Evolutionary conservation across 2,329 filamentous ascomycete genomes (phyloP).

Genomic region (Coniella lustricola): DNA sequence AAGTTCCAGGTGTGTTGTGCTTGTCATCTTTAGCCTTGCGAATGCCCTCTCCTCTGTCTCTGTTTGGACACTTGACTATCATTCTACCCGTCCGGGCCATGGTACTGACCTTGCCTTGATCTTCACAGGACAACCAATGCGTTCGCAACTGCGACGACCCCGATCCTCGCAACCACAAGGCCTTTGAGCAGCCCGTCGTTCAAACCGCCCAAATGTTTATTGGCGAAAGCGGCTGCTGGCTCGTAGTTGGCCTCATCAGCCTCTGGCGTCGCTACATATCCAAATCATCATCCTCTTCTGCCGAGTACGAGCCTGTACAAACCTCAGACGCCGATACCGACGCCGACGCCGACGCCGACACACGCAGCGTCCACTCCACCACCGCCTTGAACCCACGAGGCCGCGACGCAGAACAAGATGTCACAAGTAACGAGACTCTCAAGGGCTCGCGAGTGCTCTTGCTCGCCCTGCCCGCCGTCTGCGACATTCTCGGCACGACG

Average conservation of each 20-base stretch:
- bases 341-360: conserved; percentile 37
- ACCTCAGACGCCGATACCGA: conserved; percentile 40
- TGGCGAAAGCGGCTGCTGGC: conserved; percentile 92
- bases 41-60: neutral
- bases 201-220: conserved; percentile 98
- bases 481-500: conserved; percentile 91
- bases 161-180: conserved; percentile 56
- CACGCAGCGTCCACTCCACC: conserved; percentile 36
- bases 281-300: conserved; percentile 32
- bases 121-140: conserved; percentile 82
- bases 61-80: too few species aligned
- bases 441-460: conserved; percentile 65
- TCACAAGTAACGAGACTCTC: conserved; percentile 46
- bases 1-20: conserved; percentile 73
- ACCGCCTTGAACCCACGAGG: conserved; percentile 34
- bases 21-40: neutral
- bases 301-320: conserved; percentile 61
- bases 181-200: conserved; percentile 91
- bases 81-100: neutral
- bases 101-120: conserved; percentile 17
- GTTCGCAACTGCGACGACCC: conserved; percentile 76
- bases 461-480: conserved; percentile 79
- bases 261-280: conserved; percentile 54
- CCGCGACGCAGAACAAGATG: conserved; percentile 34
- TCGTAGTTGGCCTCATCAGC: conserved; percentile 68